Evolutionary conservation across 2,329 filamentous ascomycete species (phyloP), one percentile per base, ranked within the genome.

Genomic region (Hymenoscyphus occultus): DNA sequence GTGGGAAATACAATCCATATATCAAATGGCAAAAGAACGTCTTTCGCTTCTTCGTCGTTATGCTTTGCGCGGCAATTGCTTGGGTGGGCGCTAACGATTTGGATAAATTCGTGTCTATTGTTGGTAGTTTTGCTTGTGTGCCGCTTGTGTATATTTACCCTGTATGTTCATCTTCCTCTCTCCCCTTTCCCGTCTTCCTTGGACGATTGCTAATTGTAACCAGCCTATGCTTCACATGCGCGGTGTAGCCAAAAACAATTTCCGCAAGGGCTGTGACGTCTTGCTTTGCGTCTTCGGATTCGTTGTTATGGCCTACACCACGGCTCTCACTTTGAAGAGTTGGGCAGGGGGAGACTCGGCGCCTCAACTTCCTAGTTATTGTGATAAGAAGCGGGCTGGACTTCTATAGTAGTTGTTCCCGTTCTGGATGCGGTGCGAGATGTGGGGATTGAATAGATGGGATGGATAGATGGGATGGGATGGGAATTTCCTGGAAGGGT

Each of bases 11-110:
- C 80, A 97, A 98, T 76, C 93, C 93, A 0, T 95, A 92, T 75
- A 96, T 99, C 82, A 99, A 99, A 81, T 99, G 95, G 95, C 91
- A 98, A 83, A 99, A 99, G 87, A 99, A 99, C 72, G 81, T 90
- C 40, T 99, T 97, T 82, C 90, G 95, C 63, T 99, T 98, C 82
- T 89, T 94, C 75, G 87, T 97, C 68, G 95, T 98, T 60, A 86
- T 91, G 73, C 78, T 95, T 31, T 98, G 95, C 74, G 91, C 93
- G 0, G 79, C 88, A 65, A 90, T 99, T 70, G 94, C 94, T 1
- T 99, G 93, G 92, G 88, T 89, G 56, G 95, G 95, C 67, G 94
- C 95, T 2, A 91, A 92, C 71, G 90, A 98, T 78, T 81, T 99
- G 63, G 95, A 99, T 80, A 98, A 98, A 78, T 99, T 99, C 77